Percentiles rank a stretch among this genome's conserved stretches.
Evolutionary conservation across 2,329 filamentous ascomycete genomes (phyloP).

Genomic region (Trichoderma sp.): DNA sequence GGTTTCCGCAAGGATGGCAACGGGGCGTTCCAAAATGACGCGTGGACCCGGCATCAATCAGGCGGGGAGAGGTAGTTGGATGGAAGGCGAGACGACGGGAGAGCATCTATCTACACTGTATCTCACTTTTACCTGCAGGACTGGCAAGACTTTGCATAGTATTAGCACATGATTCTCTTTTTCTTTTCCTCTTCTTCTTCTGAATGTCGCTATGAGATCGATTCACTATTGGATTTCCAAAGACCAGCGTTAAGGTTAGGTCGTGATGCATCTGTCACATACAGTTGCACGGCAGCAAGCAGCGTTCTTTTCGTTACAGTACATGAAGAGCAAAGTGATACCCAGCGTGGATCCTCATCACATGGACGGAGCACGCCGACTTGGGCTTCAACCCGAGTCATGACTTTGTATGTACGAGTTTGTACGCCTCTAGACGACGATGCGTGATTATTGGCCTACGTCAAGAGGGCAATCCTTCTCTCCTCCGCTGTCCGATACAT

Average conservation of each 20-base stretch:
- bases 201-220: not conserved
- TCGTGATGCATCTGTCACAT: slow-evolving; percentile 24
- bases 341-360: slow-evolving; percentile 14
- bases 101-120: too few relatives aligned
- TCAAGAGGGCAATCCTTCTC: not conserved
- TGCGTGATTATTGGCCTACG: slow-evolving; percentile 14
- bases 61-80: not conserved
- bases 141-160: not conserved
- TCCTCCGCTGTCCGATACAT: slow-evolving; percentile 15
- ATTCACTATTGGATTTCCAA: not conserved
- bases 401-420: not conserved
- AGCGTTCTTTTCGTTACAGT: not conserved
- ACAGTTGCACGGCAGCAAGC: slow-evolving; percentile 8
- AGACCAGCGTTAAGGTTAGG: slow-evolving; percentile 13
- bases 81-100: too few relatives aligned
- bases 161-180: not conserved
- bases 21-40: slow-evolving; percentile 38
- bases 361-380: not conserved
- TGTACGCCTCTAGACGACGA: slow-evolving; percentile 1
- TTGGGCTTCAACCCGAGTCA: not conserved
- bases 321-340: slow-evolving; percentile 2
- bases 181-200: slow-evolving; percentile 14
- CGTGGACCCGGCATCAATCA: slow-evolving; percentile 36
- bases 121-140: too few relatives aligned
- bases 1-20: slow-evolving; percentile 40